Base-by-base conservation (phyloP, 2,329 filamentous ascomycete species). In the Cryphonectria japonica region DNA sequence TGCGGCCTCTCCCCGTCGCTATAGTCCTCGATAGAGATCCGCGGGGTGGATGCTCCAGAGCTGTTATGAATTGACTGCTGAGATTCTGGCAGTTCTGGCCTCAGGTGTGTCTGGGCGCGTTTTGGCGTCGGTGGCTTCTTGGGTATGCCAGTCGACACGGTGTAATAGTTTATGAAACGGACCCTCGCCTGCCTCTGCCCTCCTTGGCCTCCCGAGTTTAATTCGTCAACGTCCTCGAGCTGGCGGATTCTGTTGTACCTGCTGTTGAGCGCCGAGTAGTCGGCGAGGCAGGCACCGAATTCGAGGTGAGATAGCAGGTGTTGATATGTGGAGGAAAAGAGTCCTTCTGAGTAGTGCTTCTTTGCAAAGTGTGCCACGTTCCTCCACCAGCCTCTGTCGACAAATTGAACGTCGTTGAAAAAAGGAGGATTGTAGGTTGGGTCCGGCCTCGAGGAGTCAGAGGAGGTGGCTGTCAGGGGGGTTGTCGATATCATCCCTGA, bases 151-250 rank as follows among this genome's bases (percentile, higher is more conserved):
- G 92, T 91, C 74, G 92, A 94, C n/a, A 92, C 87, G 0, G 94
- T 97, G 78, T 95, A 97, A 79, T 97, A 97, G 78, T 97, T 97
- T 70, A 93, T 85, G 76, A 97, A 97, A 22, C 94, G 87, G 14
- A 96, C 88, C 67, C 91, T 85, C 2, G 84, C 82, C 1, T 82
- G 76, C 3, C 82, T 74, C 59, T 84, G 82, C 32, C 77, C 74
- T n/a, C 76, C 75, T 2, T 76, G 75, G 32, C 73, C 73, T 14
- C 65, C 65, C 65, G 61, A 69, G 67, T 67, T 76, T 73, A 86
- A 76, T 73, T 91, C 89, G 70, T 93, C 87, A 5, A 90, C 83
- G 76, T 93, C 90, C 78, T 97, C 94, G 13, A 97, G 82, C 1
- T 86, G 87, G 68, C 93, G 87, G 37, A 97, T 82, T 59, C 82